Percentiles rank a stretch among this genome's conserved stretches.
phyloP scores from a whole-genome alignment of 768 basidiomycete genomes.

The Strobilomyces echinocephalus region DNA sequence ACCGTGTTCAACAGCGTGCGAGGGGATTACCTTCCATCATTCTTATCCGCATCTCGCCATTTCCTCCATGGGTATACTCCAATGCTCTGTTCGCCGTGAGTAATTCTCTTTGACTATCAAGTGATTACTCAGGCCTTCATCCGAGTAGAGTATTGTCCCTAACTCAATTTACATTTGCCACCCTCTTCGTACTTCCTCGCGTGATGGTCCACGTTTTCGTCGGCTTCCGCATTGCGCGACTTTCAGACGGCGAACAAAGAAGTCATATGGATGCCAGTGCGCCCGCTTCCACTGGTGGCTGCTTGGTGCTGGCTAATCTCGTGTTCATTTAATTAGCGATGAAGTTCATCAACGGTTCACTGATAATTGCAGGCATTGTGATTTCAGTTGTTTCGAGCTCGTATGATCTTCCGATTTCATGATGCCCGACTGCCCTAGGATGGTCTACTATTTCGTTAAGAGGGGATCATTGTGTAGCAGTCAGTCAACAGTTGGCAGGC shows the following conservation, averaged over 20 bases:
- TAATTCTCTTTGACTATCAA: constrained; percentile 9
- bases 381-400: constrained; percentile 60
- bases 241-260: constrained; percentile 75
- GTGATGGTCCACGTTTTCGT: constrained; percentile 71
- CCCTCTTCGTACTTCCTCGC: constrained; percentile 66
- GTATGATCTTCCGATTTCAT: constrained; percentile 39
- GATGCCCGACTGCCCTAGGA: constrained; percentile 37
- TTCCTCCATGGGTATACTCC: constrained; percentile 88
- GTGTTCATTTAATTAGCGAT: constrained; percentile 40
- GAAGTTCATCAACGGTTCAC: constrained; percentile 56
- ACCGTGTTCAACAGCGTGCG: constrained; percentile 41
- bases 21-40: constrained; percentile 81
- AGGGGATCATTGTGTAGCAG: constrained; percentile 47
- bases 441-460: constrained; percentile 62
- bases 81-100: constrained; percentile 74
- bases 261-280: constrained; percentile 71
- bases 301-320: background rate
- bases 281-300: constrained; percentile 10
- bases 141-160: constrained; percentile 65
- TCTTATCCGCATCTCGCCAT: constrained; percentile 73
- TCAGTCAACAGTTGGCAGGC: constrained; percentile 45
- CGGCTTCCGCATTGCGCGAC: constrained; percentile 65
- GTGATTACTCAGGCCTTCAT: constrained; percentile 1
- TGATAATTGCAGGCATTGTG: constrained; percentile 57
- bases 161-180: constrained; percentile 74